Evolutionary conservation across 352 stramenopile species (phyloP).

Genomic region (Pythium scleroteichum): DNA sequence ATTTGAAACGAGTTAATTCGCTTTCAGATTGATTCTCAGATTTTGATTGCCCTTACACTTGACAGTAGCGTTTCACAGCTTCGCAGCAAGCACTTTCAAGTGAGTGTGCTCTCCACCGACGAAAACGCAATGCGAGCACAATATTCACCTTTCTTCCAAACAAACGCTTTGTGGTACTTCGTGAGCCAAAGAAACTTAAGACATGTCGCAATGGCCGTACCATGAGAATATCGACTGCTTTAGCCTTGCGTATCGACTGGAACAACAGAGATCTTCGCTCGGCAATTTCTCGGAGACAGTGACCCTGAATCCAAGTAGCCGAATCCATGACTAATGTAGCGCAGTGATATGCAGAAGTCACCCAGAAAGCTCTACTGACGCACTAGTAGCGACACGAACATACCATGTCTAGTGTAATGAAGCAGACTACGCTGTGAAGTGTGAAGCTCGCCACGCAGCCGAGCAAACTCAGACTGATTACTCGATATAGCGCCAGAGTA

Average conservation of each 20-base stretch:
- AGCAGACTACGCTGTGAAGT: conserved; percentile 2
- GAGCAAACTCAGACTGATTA: conserved; percentile 7
- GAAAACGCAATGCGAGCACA: conserved; percentile 24
- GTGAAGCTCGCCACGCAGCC: conserved; percentile 1
- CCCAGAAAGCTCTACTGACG: conserved; percentile 4
- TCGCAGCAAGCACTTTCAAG: conserved; percentile 28
- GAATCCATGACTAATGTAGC: conserved; percentile 10
- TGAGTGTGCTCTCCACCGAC: conserved; percentile 30
- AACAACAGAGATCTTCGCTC: conserved; percentile 17
- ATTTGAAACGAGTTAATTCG: too few species aligned
- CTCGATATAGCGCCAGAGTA: too few species aligned
- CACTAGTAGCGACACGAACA: background rate
- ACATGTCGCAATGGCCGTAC: conserved; percentile 23
- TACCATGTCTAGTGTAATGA: conserved; percentile 9
- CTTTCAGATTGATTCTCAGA: background rate
- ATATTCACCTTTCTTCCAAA: background rate
- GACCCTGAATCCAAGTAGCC: conserved; percentile 44
- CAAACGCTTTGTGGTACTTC: background rate
- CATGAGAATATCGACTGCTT: conserved; percentile 41
- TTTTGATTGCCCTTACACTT: conserved; percentile 33
- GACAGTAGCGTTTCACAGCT: conserved; percentile 41
- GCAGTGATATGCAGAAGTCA: too few species aligned
- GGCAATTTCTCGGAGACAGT: conserved; percentile 52
- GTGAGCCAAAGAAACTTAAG: background rate
- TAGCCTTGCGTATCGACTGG: conserved; percentile 32